These are phyloP conservation scores for Xerocomus minutiporus DNA, from an alignment of 1,284 basidiomycete species.

Conservation along the genomic window DNA sequence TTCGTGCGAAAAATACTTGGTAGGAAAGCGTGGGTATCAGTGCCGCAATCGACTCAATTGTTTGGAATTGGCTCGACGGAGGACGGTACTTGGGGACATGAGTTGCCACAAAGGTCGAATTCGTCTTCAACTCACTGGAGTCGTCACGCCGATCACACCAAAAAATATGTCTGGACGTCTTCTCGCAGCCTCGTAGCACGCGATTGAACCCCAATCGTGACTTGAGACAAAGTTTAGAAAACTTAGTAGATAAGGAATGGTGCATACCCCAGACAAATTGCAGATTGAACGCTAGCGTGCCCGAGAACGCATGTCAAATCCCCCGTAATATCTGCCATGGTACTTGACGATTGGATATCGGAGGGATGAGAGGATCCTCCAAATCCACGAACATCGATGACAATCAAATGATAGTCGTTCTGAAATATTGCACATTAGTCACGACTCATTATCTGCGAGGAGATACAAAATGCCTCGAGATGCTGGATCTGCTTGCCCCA, in stretches of 20 bases:
- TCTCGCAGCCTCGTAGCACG: conserved; percentile 63
- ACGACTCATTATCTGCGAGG: not conserved
- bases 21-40: conserved; percentile 53
- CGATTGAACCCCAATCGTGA: conserved; percentile 67
- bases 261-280: conserved; percentile 58
- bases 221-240: conserved; percentile 31
- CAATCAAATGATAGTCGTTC: conserved; percentile 48
- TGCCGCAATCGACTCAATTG: conserved; percentile 40
- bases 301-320: conserved; percentile 60
- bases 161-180: conserved; percentile 58
- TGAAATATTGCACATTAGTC: conserved; percentile 1
- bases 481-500: conserved; percentile 66
- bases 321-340: conserved; percentile 52
- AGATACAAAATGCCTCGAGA: conserved; percentile 42
- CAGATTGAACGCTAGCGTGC: conserved; percentile 43
- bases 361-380: conserved; percentile 61
- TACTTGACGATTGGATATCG: conserved; percentile 55
- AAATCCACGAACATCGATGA: conserved; percentile 63
- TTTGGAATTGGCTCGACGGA: conserved; percentile 41
- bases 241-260: not conserved
- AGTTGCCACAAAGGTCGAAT: not conserved
- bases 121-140: conserved; percentile 45
- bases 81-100: conserved; percentile 47
- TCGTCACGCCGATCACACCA: conserved; percentile 53
- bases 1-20: conserved; percentile 54